Conservation (phyloP, 257 asterid genomes). For the Gynochthodes officinalis region DNA sequence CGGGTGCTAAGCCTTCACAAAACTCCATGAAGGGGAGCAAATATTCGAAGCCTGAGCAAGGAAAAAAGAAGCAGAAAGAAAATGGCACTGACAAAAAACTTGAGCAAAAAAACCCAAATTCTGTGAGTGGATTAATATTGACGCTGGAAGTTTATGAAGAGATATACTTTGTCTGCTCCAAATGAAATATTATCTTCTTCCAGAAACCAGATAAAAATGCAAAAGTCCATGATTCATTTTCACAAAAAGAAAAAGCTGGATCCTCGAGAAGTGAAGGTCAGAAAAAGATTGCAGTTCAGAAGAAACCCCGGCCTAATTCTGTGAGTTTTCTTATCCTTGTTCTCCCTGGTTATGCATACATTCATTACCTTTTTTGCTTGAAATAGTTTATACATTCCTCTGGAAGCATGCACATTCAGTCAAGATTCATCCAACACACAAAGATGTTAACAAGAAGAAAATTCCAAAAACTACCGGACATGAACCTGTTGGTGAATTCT, state of each 20-base stretch:
- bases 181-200: neutral
- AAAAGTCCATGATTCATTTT: neutral
- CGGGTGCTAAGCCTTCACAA: constrained; percentile 5
- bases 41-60: constrained; percentile 16
- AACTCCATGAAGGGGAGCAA: constrained; percentile 5
- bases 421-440: neutral
- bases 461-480: constrained; percentile 7
- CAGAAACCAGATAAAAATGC: constrained; percentile 12
- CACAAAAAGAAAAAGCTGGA: neutral
- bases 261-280: constrained; percentile 8
- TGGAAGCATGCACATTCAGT: neutral
- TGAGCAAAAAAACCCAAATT: neutral
- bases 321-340: constrained; percentile 14
- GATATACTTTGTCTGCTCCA: neutral
- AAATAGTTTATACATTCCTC: neutral
- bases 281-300: constrained; percentile 1
- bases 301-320: neutral
- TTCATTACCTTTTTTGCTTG: neutral
- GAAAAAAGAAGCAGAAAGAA: constrained; percentile 10
- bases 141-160: neutral
- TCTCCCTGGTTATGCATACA: neutral
- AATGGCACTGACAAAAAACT: neutral
- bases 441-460: constrained; percentile 3
- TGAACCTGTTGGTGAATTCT: constrained; percentile 3
- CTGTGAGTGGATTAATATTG: constrained; percentile 12